A percentile compares a stretch with the other conserved stretches of the same genome.
Conservation (phyloP, 768 basidiomycete species). For the Paxillus ammoniavirescens region DNA sequence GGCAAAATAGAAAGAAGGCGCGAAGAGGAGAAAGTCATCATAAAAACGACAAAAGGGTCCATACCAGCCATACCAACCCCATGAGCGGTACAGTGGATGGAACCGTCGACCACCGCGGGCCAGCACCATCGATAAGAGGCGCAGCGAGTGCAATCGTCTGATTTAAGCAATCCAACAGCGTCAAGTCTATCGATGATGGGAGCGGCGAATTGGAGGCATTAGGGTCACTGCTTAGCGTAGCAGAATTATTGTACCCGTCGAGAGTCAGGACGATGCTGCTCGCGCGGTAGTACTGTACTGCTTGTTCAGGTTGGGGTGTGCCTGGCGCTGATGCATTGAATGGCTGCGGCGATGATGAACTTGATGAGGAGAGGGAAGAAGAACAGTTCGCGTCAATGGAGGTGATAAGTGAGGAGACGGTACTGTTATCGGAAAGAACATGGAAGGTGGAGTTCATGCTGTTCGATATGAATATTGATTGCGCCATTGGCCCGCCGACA, state of each 20-base stretch:
- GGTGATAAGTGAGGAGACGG: constrained; percentile 40
- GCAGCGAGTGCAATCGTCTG: constrained; percentile 56
- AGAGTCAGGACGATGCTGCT: constrained; percentile 61
- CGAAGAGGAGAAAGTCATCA: background rate
- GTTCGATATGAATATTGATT: constrained; percentile 41
- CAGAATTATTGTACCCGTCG: constrained; percentile 68
- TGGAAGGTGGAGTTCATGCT: constrained; percentile 41
- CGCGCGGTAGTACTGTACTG: constrained; percentile 67
- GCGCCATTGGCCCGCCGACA: constrained; percentile 45
- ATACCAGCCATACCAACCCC: constrained; percentile 16
- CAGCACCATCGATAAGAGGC: constrained; percentile 49
- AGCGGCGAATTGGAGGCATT: constrained; percentile 47
- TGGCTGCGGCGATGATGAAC: constrained; percentile 30
- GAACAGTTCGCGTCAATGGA: constrained; percentile 46
- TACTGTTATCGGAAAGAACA: constrained; percentile 48
- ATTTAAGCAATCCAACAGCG: constrained; percentile 58
- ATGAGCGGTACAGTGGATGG: constrained; percentile 10
- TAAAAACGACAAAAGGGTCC: constrained; percentile 1
- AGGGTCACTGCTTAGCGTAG: constrained; percentile 39
- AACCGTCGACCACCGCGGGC: constrained; percentile 4
- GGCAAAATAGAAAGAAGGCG: background rate
- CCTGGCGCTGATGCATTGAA: constrained; percentile 30
- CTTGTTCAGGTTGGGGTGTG: constrained; percentile 47
- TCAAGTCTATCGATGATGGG: constrained; percentile 48
- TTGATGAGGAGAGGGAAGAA: constrained; percentile 32